Evolutionary conservation across 371 early-diverging fungal species (phyloP).

Genomic region (Lichtheimia ornata): DNA sequence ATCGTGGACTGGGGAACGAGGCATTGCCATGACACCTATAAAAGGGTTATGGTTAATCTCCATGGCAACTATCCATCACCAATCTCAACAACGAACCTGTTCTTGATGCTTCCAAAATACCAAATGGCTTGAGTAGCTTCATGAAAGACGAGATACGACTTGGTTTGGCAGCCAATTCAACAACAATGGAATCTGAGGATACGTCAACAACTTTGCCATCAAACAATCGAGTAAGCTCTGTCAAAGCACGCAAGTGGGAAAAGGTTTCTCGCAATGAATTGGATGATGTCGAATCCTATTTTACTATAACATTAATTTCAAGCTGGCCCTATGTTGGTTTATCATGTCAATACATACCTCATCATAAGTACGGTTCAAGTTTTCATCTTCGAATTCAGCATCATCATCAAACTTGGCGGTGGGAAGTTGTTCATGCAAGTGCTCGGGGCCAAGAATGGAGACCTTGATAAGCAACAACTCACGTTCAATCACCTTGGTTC

Average conservation of each 20-base stretch:
- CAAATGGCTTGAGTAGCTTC: slow-evolving; percentile 91
- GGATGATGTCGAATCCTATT: neutral
- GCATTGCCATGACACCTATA: slow-evolving; percentile 88
- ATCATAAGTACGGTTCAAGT: slow-evolving; percentile 15
- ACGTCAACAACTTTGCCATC: slow-evolving; percentile 90
- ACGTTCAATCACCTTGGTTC: slow-evolving; percentile 83
- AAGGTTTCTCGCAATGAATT: slow-evolving; percentile 62
- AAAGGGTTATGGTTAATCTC: neutral
- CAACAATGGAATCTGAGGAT: slow-evolving; percentile 73
- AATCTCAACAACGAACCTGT: slow-evolving; percentile 46
- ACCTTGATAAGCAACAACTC: slow-evolving; percentile 93
- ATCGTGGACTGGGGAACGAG: slow-evolving; percentile 81
- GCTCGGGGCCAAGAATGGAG: slow-evolving; percentile 82
- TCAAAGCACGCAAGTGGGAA: slow-evolving; percentile 78
- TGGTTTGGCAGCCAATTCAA: slow-evolving; percentile 89
- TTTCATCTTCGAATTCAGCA: slow-evolving; percentile 46
- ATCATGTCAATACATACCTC: too few species aligned
- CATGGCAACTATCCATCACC: neutral
- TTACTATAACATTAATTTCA: too few species aligned
- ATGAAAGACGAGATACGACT: slow-evolving; percentile 88
- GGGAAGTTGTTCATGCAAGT: slow-evolving; percentile 52
- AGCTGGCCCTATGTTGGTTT: too few species aligned
- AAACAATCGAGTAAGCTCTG: slow-evolving; percentile 84
- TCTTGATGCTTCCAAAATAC: slow-evolving; percentile 91
- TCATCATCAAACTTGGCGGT: slow-evolving; percentile 41